Evolutionary conservation across 2,329 filamentous ascomycete genomes (phyloP).

Genomic region (Aspergillus brunneoviolaceus): DNA sequence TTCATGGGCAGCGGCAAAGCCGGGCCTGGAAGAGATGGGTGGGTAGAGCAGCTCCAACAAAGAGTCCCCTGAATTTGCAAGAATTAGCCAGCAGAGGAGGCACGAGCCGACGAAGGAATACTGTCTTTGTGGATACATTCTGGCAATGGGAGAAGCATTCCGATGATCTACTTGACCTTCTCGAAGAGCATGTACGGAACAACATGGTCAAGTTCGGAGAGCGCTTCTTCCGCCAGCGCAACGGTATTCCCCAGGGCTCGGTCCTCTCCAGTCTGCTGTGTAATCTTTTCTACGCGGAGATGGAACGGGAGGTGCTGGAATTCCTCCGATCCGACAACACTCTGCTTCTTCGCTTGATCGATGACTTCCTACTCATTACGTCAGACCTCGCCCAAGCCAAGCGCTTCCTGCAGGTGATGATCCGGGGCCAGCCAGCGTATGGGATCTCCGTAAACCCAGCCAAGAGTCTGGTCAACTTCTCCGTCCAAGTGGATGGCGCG

Average conservation of each 20-base stretch:
- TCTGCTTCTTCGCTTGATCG: slow-evolving; percentile 77
- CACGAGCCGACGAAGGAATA: slow-evolving; percentile 56
- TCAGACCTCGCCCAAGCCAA: slow-evolving; percentile 65
- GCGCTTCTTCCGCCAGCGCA: slow-evolving; percentile 81
- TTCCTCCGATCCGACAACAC: slow-evolving; percentile 65
- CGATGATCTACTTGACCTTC: slow-evolving; percentile 64
- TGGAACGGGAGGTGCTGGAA: slow-evolving; percentile 67
- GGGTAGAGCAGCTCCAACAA: slow-evolving; percentile 49
- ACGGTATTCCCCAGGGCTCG: slow-evolving; percentile 91
- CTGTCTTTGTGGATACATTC: slow-evolving; percentile 73
- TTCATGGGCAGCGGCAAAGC: slow-evolving; percentile 11
- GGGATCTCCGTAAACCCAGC: slow-evolving; percentile 72
- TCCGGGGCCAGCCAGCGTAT: slow-evolving; percentile 72
- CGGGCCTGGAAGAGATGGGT: slow-evolving; percentile 51
- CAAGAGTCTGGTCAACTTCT: slow-evolving; percentile 87
- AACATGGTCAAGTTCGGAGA: slow-evolving; percentile 89
- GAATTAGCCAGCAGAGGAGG: slow-evolving; percentile 41
- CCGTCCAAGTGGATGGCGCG: slow-evolving; percentile 56
- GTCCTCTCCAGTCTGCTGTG: slow-evolving; percentile 83
- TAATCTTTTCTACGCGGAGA: slow-evolving; percentile 92
- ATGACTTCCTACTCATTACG: slow-evolving; percentile 91
- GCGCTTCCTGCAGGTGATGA: slow-evolving; percentile 76
- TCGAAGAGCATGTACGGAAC: slow-evolving; percentile 75
- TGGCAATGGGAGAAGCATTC: slow-evolving; percentile 58
- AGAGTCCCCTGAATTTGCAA: slow-evolving; percentile 48